phyloP scores from a whole-genome alignment of 2,329 filamentous ascomycete species.

The Penicillium concentricum region DNA sequence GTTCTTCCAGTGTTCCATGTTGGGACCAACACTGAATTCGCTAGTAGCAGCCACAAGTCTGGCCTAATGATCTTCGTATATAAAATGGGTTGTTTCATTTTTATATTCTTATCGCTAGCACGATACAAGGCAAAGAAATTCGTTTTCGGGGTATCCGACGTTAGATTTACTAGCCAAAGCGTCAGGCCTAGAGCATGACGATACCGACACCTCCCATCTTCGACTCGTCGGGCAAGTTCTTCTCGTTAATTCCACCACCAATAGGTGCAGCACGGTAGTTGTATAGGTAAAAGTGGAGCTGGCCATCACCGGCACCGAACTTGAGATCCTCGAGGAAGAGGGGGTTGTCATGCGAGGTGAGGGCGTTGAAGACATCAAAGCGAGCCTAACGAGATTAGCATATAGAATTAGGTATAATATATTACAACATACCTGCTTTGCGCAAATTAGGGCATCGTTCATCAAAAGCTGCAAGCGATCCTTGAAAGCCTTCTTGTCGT shows the following conservation, averaged over 20 bases:
- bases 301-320: constrained; percentile 90
- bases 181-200: constrained; percentile 66
- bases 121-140: constrained; percentile 10
- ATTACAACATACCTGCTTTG: constrained; percentile 62
- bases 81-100: not conserved
- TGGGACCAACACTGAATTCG: not conserved
- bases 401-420: not conserved
- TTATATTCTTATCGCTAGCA: constrained; percentile 4
- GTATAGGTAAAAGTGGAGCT: constrained; percentile 95
- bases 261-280: constrained; percentile 92
- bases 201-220: constrained; percentile 84
- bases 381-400: constrained; percentile 50
- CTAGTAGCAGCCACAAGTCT: not conserved
- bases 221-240: constrained; percentile 73
- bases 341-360: constrained; percentile 90
- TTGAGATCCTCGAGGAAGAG: constrained; percentile 92
- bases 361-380: constrained; percentile 96
- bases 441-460: constrained; percentile 81
- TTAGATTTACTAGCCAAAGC: constrained; percentile 9
- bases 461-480: constrained; percentile 77
- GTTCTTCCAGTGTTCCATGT: not conserved
- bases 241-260: constrained; percentile 76
- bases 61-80: not conserved
- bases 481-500: constrained; percentile 62
- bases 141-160: constrained; percentile 14